Percentiles rank a stretch among this genome's conserved stretches.
These are phyloP conservation scores for Orbilia oligospora DNA, from an alignment of 2,329 filamentous ascomycete genomes.

Conservation along the genomic window DNA sequence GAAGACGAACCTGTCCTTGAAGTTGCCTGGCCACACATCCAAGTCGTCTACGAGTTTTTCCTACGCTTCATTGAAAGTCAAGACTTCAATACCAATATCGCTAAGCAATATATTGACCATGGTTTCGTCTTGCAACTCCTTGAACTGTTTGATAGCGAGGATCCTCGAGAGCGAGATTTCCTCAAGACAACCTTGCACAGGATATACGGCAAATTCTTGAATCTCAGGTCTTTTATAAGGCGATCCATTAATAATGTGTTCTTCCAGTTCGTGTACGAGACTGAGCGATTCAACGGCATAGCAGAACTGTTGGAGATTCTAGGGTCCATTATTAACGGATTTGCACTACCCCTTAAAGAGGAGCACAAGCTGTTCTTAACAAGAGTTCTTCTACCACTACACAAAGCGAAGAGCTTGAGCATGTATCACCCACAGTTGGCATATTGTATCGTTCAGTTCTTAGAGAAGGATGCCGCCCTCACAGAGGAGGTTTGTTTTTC, in stretches of 20 bases:
- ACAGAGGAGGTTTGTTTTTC: conserved; percentile 86
- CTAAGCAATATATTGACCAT: conserved; percentile 98
- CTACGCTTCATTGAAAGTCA: conserved; percentile 98
- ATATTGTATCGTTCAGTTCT: conserved; percentile 98
- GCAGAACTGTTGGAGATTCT: conserved; percentile 96
- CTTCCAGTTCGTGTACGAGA: conserved; percentile 99
- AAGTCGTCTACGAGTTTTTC: conserved; percentile 99
- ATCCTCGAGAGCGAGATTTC: conserved; percentile 95
- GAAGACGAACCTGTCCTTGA: conserved; percentile 98
- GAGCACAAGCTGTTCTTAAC: conserved; percentile 99
- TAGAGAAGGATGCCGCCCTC: conserved; percentile 96
- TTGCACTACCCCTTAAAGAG: conserved; percentile 95
- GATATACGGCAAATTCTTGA: conserved; percentile 99
- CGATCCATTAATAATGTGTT: conserved; percentile 99
- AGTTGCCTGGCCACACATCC: conserved; percentile 98
- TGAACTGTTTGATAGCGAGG: conserved; percentile 98
- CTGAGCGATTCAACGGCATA: conserved; percentile 97
- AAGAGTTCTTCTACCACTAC: conserved; percentile 88
- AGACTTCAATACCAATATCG: conserved; percentile 99
- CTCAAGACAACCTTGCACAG: conserved; percentile 97
- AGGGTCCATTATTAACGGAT: conserved; percentile 98
- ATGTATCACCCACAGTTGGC: conserved; percentile 99
- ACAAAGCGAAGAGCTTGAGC: conserved; percentile 99
- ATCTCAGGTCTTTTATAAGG: conserved; percentile 95
- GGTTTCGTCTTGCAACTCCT: conserved; percentile 93